These are phyloP conservation scores for Bidens hawaiensis DNA, from an alignment of 140 eudicot species.

Conservation along the genomic window DNA sequence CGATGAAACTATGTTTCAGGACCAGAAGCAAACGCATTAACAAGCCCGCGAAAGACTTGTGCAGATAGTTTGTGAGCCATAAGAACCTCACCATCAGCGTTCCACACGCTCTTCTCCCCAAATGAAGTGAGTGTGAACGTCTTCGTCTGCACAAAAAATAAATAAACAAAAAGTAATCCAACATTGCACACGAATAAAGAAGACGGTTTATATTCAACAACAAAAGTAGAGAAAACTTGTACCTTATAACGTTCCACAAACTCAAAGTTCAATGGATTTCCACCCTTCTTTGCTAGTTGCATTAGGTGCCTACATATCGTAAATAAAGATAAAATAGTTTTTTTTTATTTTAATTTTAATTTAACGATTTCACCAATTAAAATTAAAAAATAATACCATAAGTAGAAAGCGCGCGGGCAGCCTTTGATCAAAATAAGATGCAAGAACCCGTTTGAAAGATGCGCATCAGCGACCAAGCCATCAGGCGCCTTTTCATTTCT, in stretches of 20 bases:
- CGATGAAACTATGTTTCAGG: conserved; percentile 39
- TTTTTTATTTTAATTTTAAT: too few relatives aligned
- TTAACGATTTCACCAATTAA: background rate
- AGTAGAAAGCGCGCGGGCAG: conserved; percentile 69
- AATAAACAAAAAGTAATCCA: background rate
- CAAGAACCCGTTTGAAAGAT: conserved; percentile 84
- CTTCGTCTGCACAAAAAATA: conserved; percentile 63
- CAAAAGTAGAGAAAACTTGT: background rate
- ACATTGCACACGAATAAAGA: background rate
- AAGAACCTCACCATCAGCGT: conserved; percentile 87
- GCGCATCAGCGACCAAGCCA: conserved; percentile 89
- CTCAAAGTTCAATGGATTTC: conserved; percentile 70
- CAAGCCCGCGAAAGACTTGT: conserved; percentile 93
- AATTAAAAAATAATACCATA: conserved; percentile 36
- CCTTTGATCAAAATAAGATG: conserved; percentile 75
- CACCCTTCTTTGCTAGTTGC: conserved; percentile 80
- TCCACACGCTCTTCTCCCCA: conserved; percentile 87
- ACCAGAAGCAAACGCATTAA: conserved; percentile 81
- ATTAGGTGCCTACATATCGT: conserved; percentile 72
- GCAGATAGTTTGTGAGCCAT: conserved; percentile 83
- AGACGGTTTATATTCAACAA: background rate
- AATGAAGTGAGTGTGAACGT: conserved; percentile 81
- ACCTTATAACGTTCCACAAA: conserved; percentile 95
- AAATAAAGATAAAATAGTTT: too few relatives aligned
- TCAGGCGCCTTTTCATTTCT: conserved; percentile 88